Base-by-base conservation (phyloP, 2,329 filamentous ascomycete genomes). In the Fusarium sp. region DNA sequence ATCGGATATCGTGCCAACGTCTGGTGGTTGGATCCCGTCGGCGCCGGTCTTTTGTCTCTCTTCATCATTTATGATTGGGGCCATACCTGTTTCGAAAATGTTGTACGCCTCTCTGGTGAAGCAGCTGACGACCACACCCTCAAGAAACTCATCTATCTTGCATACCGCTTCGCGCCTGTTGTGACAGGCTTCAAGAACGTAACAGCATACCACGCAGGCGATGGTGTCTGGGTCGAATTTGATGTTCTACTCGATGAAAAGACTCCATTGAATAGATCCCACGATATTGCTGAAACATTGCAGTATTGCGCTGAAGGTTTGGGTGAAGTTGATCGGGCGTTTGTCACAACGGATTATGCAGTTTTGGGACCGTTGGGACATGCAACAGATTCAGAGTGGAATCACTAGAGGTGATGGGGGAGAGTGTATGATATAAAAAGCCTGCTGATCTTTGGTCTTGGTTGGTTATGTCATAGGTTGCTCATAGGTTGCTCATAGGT, bases 31-130 rank as follows among this genome's bases (percentile, higher is more conserved):
- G 90, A 92, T 75, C 81, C 83, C 8, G 81, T 86, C 0, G 90
- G 90, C 57, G 90, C 90, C 6, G 85, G 86, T 0, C 73, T 91
- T 0, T 81, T 92, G 1, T 91, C 89, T 0, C 77, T 91, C 7
- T 91, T 86, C 80, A 90, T 92, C 76, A 91, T 92, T 71, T 88
- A 87, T 77, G 90, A 92, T 78, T 92, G 90, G 90, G 86, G 86
- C 2, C 83, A 84, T 47, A 91, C 89, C 2, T 78, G 71, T 32
- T 78, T 79, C 30, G 70, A 72, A 22, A 78, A 79, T 30, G 74
- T 77, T 0, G 75, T 76, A 1, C 72, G 75, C 0, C 77, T 79
- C 1, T 79, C 77, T 0, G 77, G 77, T 11, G 77, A 79, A 61
- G 77, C 77, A 4, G 77, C 75, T 3, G 71, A 74, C 30, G 72